phyloP scores from a whole-genome alignment of 257 asterid species.

The Nicotiana tomentosiformis region DNA sequence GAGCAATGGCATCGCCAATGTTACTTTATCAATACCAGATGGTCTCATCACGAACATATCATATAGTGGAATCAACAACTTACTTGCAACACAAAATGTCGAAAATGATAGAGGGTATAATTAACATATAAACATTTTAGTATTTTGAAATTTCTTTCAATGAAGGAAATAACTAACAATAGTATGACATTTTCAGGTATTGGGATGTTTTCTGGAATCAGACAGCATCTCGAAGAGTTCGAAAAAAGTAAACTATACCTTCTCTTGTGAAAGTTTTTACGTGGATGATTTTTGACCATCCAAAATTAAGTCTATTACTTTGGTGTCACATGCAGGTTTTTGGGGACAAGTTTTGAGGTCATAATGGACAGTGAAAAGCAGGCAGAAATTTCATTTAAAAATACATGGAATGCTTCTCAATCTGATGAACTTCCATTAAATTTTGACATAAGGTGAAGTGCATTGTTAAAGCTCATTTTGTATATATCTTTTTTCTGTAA shows the following conservation, averaged over 20 bases:
- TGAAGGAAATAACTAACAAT: not conserved
- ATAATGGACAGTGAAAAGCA: conserved; percentile 43
- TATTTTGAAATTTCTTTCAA: not conserved
- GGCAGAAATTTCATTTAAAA: conserved; percentile 63
- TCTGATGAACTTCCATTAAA: conserved; percentile 44
- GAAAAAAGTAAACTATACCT: conserved; percentile 38
- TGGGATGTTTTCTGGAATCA: conserved; percentile 80
- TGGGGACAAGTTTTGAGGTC: conserved; percentile 32
- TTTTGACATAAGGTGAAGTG: conserved; percentile 66
- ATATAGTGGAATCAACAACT: conserved; percentile 56
- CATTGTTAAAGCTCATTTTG: not conserved
- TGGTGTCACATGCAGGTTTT: conserved; percentile 34
- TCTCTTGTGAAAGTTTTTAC: too few species aligned
- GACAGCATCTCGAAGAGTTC: conserved; percentile 18
- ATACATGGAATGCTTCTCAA: conserved; percentile 28
- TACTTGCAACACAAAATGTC: conserved; percentile 33
- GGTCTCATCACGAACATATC: conserved; percentile 49
- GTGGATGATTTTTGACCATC: not conserved
- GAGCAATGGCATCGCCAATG: conserved; percentile 53
- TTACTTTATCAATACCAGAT: conserved; percentile 55
- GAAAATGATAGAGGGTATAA: conserved; percentile 58
- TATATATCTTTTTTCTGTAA: not conserved
- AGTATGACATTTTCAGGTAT: conserved; percentile 36
- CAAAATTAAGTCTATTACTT: not conserved
- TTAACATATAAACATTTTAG: not conserved